Evolutionary conservation across 352 stramenopile species (phyloP), one percentile per base, ranked within the genome.

Genomic region (Pythium vanterpoolii): DNA sequence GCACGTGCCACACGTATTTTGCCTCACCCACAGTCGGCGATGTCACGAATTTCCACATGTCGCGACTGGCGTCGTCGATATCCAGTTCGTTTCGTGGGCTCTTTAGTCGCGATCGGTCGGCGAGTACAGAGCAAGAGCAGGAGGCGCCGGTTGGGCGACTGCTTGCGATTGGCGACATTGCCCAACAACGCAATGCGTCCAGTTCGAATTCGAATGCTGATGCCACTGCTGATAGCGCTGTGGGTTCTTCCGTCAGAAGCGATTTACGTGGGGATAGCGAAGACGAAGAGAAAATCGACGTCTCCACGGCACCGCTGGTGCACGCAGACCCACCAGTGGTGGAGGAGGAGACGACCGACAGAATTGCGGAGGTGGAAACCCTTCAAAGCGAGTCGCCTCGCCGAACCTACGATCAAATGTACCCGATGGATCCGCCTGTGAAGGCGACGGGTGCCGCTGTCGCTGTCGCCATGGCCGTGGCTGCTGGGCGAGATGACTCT

Each of bases 41-140:
- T 27, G 82, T 87, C 40, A 94, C 84, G 36, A 92, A 90, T 64
- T 94, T 94, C 55, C 84, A 94, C 72, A 82, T 92, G 62, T 76
- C 72, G n/a, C 69, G 79, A 2, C 68, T 94, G 21, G 79, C 84
- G 53, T 83, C 79, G 47, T 90, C 81, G 36, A 86, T 93, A 38
- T 87, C 78, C 26, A 88, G 76, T 49, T 92, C 80, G 30, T 87
- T 94, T 23, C 79, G 87, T 56, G 77, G 76, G 8, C 71, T 93
- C 6, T 93, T 93, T 48, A 70, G 66, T 45, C 60, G 75, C 18
- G 62, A 71, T 14, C 26, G 50, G 21, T 67, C 72, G 30, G 60
- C 63, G 11, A 34, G 47, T 40, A 60, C 71, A n/a, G 73, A 76
- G 5, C 62, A 74, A 44, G 69, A 74, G 14, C 62, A 54, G 36